A percentile compares a stretch with the other conserved stretches of the same genome.
Conservation (phyloP, 768 basidiomycete genomes). For the Dentipellis sp. region DNA sequence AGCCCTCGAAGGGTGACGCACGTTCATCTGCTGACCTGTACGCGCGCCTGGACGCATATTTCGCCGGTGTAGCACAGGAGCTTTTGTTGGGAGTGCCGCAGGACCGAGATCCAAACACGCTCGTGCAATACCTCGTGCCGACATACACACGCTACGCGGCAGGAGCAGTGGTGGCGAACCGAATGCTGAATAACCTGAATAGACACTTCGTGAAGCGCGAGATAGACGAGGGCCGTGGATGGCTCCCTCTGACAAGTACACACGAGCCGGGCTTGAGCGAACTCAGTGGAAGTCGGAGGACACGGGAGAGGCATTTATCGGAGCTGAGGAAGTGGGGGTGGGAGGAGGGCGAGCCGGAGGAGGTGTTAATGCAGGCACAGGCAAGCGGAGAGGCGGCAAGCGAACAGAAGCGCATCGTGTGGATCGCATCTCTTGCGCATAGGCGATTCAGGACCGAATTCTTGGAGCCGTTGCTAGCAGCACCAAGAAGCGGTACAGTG, state of each 20-base stretch:
- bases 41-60: slow-evolving; percentile 65
- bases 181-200: slow-evolving; percentile 67
- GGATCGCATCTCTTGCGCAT: slow-evolving; percentile 53
- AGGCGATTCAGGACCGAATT: slow-evolving; percentile 67
- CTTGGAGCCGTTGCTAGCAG: slow-evolving; percentile 56
- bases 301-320: slow-evolving; percentile 45
- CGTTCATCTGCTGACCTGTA: slow-evolving; percentile 48
- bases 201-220: slow-evolving; percentile 69
- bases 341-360: slow-evolving; percentile 61
- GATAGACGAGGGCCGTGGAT: slow-evolving; percentile 70
- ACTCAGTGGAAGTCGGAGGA: slow-evolving; percentile 40
- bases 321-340: slow-evolving; percentile 56
- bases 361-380: slow-evolving; percentile 50
- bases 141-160: slow-evolving; percentile 63
- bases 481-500: slow-evolving; percentile 35
- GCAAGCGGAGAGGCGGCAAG: slow-evolving; percentile 71
- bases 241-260: slow-evolving; percentile 61
- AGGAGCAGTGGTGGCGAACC: slow-evolving; percentile 58
- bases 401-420: slow-evolving; percentile 53
- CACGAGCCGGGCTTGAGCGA: slow-evolving; percentile 50
- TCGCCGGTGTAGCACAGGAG: slow-evolving; percentile 50
- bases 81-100: slow-evolving; percentile 52
- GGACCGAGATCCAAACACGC: slow-evolving; percentile 43
- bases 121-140: slow-evolving; percentile 63
- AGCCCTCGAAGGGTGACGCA: slow-evolving; percentile 17